Conservation (phyloP, 163 green algal species). For the Coccomyxa subellipsoidea region DNA sequence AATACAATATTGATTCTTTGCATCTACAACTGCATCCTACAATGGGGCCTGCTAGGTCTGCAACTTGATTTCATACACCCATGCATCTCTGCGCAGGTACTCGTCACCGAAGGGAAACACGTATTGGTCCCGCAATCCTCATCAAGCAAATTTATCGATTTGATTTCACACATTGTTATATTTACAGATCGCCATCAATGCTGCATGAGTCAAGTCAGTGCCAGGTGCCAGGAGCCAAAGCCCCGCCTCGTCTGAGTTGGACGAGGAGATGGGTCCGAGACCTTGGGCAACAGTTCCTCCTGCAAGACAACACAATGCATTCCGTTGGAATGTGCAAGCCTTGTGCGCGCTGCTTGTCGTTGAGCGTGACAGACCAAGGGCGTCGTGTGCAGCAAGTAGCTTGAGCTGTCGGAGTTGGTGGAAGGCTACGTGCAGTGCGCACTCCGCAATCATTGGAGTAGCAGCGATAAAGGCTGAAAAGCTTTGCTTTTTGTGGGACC, state of each 20-base stretch:
- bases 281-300: too few relatives aligned
- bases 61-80: too few relatives aligned
- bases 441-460: background rate
- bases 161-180: background rate
- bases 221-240: background rate
- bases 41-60: too few relatives aligned
- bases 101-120: too few relatives aligned
- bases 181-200: background rate
- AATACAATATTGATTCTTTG: too few relatives aligned
- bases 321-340: too few relatives aligned
- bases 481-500: background rate
- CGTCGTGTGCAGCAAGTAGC: background rate
- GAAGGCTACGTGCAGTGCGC: background rate
- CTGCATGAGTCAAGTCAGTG: background rate
- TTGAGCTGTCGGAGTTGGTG: background rate
- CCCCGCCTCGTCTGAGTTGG: background rate
- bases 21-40: too few relatives aligned
- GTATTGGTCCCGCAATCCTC: too few relatives aligned
- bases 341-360: background rate
- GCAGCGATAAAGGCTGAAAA: background rate
- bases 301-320: too few relatives aligned
- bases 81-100: too few relatives aligned
- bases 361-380: background rate
- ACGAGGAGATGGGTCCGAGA: background rate
- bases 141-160: background rate